Percentiles rank a stretch among this genome's conserved stretches.
Conservation (phyloP, 1,284 basidiomycete genomes). For the Puccinia novopanici region DNA sequence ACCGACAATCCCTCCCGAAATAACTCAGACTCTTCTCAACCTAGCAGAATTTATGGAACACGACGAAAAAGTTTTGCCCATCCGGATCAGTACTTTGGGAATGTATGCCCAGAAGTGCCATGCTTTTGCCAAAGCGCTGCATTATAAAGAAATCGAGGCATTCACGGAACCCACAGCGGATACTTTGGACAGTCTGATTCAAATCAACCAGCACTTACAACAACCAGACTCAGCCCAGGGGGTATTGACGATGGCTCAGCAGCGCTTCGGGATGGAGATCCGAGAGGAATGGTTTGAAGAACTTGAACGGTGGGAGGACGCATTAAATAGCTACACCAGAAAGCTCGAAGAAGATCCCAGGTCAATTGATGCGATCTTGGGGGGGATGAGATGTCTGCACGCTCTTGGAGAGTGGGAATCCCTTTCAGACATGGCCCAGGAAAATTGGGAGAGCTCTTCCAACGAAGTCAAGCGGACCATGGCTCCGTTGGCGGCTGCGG, state of each 20-base stretch:
- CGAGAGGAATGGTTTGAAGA: constrained; percentile 82
- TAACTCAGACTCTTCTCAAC: constrained; percentile 91
- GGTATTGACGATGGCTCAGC: constrained; percentile 75
- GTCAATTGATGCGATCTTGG: constrained; percentile 64
- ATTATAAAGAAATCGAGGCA: constrained; percentile 98
- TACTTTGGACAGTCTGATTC: constrained; percentile 91
- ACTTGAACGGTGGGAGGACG: constrained; percentile 94
- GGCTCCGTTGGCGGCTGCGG: constrained; percentile 93
- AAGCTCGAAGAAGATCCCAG: constrained; percentile 49
- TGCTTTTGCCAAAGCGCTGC: constrained; percentile 95
- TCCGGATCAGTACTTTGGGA: constrained; percentile 88
- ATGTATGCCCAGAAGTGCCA: constrained; percentile 89
- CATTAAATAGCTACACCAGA: constrained; percentile 58
- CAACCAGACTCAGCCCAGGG: constrained; percentile 97
- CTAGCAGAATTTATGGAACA: constrained; percentile 99
- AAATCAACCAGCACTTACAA: constrained; percentile 95
- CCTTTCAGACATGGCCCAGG: constrained; percentile 80
- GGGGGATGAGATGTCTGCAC: constrained; percentile 93
- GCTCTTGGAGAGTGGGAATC: constrained; percentile 98
- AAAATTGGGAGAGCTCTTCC: constrained; percentile 77
- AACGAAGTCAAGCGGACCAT: constrained; percentile 86
- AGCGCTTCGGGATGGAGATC: constrained; percentile 48
- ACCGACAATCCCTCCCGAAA: constrained; percentile 77
- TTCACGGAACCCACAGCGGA: constrained; percentile 81
- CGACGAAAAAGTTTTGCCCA: constrained; percentile 92